phyloP scores from a whole-genome alignment of 2,329 filamentous ascomycete genomes.

The Paracamarosporium sp. region DNA sequence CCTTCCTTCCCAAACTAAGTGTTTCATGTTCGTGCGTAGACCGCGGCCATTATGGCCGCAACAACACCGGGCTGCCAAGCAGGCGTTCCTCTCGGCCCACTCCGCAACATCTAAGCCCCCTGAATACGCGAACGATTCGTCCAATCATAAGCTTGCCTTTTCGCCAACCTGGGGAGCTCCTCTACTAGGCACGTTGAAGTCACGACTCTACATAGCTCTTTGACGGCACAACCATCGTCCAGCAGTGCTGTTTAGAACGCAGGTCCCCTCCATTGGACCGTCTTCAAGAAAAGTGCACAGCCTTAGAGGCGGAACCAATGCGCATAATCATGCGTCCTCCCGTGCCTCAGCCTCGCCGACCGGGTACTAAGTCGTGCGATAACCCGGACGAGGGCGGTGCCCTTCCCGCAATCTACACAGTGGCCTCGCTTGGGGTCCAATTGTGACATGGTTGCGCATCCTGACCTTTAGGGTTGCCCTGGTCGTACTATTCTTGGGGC shows the following conservation, averaged over 20 bases:
- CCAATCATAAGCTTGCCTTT: not conserved
- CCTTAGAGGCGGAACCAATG: not conserved
- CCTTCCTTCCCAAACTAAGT: not conserved
- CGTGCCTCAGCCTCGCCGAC: constrained; percentile 1
- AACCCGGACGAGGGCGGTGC: not conserved
- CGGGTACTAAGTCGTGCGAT: not conserved
- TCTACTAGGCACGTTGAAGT: too few species aligned
- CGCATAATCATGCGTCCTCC: not conserved
- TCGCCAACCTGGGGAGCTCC: not conserved
- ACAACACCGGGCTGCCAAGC: not conserved
- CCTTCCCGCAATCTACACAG: not conserved
- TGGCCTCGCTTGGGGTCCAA: not conserved
- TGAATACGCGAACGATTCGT: not conserved
- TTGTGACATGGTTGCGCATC: not conserved
- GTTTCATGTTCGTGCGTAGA: not conserved
- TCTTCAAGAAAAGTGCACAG: not conserved
- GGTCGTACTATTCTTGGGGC: constrained; percentile 2
- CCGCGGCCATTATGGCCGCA: not conserved
- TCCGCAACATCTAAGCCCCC: not conserved
- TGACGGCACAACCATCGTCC: not conserved
- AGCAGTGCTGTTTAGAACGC: not conserved
- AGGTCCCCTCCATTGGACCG: not conserved
- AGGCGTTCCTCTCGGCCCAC: not conserved
- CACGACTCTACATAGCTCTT: too few species aligned
- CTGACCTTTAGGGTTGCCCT: not conserved